Conservation (phyloP, 371 early-diverging fungal species). For the Vairimorpha ceranae region DNA sequence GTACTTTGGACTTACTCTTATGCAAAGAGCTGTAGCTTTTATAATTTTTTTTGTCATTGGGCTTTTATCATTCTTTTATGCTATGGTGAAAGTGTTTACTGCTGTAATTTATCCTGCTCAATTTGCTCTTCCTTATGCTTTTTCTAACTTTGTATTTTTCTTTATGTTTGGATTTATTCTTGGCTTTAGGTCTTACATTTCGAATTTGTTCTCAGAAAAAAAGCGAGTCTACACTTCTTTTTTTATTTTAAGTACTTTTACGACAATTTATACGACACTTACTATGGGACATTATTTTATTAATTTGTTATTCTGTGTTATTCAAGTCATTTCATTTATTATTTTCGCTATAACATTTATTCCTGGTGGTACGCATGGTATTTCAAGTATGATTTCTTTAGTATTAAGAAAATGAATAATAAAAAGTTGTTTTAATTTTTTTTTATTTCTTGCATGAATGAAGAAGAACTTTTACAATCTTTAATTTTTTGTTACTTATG, state of each 20-base stretch:
- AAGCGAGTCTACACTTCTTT: constrained; percentile 48
- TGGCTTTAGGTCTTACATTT: constrained; percentile 59
- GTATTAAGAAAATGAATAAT: constrained; percentile 36
- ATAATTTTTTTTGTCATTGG: constrained; percentile 43
- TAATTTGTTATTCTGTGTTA: constrained; percentile 28
- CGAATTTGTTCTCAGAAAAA: constrained; percentile 39
- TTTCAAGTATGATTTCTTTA: constrained; percentile 45
- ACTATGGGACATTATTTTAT: constrained; percentile 33
- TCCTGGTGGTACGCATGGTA: constrained; percentile 55
- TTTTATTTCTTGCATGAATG: constrained; percentile 1
- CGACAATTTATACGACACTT: constrained; percentile 48
- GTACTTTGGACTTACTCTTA: constrained; percentile 49
- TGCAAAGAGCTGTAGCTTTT: constrained; percentile 53
- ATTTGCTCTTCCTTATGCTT: constrained; percentile 59
- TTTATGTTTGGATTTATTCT: constrained; percentile 58
- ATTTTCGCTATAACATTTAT: constrained; percentile 51
- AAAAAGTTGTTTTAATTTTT: not conserved
- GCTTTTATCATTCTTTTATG: constrained; percentile 45
- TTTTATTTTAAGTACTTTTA: constrained; percentile 42
- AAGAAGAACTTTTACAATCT: not conserved
- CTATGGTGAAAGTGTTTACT: constrained; percentile 37
- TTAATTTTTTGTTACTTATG: not conserved
- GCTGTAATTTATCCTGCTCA: constrained; percentile 40
- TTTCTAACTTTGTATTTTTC: constrained; percentile 59
- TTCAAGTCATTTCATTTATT: constrained; percentile 53